Evolutionary conservation across 805 yeast genomes (phyloP).

Genomic region (Hanseniaspora thailandica): DNA sequence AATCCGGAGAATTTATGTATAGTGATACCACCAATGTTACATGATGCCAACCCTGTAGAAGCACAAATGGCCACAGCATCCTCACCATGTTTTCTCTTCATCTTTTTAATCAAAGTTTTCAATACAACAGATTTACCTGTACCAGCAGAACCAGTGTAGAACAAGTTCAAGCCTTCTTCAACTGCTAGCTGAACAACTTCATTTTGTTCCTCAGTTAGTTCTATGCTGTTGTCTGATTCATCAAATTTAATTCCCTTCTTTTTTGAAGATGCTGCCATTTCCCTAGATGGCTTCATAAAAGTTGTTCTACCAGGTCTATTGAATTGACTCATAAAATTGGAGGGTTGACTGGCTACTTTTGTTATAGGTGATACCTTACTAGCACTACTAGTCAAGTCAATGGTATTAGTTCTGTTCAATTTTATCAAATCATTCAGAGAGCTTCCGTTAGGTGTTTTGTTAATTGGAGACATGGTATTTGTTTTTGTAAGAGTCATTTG

Average conservation of each 20-base stretch:
- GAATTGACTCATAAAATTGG: slow-evolving; percentile 1
- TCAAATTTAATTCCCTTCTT: not conserved
- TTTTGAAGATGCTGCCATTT: not conserved
- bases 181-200: slow-evolving; percentile 43
- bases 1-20: slow-evolving; percentile 68
- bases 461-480: not conserved
- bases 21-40: slow-evolving; percentile 70
- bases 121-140: slow-evolving; percentile 93
- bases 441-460: not conserved
- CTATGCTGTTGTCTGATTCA: not conserved
- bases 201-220: slow-evolving; percentile 36
- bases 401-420: slow-evolving; percentile 4
- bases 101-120: slow-evolving; percentile 44
- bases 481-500: not conserved
- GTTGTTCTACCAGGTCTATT: slow-evolving; percentile 4
- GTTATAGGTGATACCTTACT: not conserved
- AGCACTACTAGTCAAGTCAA: not conserved
- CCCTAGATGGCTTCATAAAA: not conserved
- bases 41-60: slow-evolving; percentile 75
- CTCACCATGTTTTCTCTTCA: slow-evolving; percentile 35
- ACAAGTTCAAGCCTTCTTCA: slow-evolving; percentile 43
- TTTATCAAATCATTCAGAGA: slow-evolving; percentile 10
- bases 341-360: not conserved
- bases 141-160: slow-evolving; percentile 97
- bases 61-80: slow-evolving; percentile 66